phyloP scores from a whole-genome alignment of 345 rosid species.

The Euclidium syriacum region DNA sequence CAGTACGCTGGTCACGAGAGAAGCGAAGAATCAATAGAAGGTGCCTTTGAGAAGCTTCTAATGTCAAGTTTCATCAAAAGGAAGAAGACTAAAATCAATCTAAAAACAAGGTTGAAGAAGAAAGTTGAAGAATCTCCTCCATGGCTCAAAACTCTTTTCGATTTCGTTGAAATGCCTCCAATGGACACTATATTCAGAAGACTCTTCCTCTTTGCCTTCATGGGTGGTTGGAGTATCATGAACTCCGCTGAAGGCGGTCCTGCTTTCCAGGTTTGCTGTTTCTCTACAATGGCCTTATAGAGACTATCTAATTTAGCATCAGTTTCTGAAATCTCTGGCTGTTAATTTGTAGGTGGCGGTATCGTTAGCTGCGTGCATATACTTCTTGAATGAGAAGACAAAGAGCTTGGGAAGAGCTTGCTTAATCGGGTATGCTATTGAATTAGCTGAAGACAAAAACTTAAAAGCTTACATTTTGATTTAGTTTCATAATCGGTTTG shows the following conservation, averaged over 20 bases:
- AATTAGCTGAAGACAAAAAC: background rate
- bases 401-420: conserved; percentile 84
- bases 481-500: background rate
- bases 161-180: conserved; percentile 79
- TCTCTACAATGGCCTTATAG: background rate
- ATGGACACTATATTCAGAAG: conserved; percentile 82
- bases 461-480: background rate
- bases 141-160: conserved; percentile 70
- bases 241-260: conserved; percentile 98
- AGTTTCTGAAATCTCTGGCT: background rate
- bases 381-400: conserved; percentile 89
- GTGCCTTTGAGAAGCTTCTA: conserved; percentile 88
- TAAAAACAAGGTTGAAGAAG: conserved; percentile 81
- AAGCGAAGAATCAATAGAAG: conserved; percentile 90
- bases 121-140: conserved; percentile 96
- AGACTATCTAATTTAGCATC: background rate
- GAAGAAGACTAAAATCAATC: conserved; percentile 80
- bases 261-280: conserved; percentile 84
- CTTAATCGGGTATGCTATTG: conserved; percentile 48
- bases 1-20: conserved; percentile 91
- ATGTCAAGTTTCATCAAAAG: conserved; percentile 72
- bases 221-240: conserved; percentile 99
- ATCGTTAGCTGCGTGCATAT: conserved; percentile 90
- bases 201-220: conserved; percentile 88
- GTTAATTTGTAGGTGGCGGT: conserved; percentile 75